A percentile compares a stretch with the other conserved stretches of the same genome.
Conservation (phyloP, 129 eudicot genomes). For the Centaurea solstitialis region DNA sequence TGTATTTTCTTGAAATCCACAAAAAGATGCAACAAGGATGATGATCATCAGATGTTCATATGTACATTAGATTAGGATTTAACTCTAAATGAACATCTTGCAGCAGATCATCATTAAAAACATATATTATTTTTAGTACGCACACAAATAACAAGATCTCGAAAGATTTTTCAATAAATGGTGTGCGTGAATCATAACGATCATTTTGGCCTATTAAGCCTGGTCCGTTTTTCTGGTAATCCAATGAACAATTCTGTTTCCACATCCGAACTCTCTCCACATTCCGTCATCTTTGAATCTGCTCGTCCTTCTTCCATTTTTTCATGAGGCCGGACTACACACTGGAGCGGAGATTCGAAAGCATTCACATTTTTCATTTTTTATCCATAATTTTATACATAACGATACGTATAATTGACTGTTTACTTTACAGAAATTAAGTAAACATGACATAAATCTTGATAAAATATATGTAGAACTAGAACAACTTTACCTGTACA, state of each 20-base stretch:
- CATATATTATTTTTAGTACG: neutral
- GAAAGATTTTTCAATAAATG: neutral
- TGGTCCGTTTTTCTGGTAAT: slow-evolving; percentile 33
- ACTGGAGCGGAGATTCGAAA: slow-evolving; percentile 44
- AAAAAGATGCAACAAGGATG: slow-evolving; percentile 7
- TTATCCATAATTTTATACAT: slow-evolving; percentile 38
- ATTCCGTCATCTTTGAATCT: slow-evolving; percentile 41
- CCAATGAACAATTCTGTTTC: slow-evolving; percentile 72
- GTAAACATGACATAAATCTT: neutral
- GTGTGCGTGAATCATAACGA: neutral
- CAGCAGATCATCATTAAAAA: slow-evolving; percentile 4
- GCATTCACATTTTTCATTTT: neutral
- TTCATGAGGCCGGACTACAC: slow-evolving; percentile 24
- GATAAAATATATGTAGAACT: neutral
- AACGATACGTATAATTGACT: slow-evolving; percentile 28
- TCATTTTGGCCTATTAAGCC: slow-evolving; percentile 10
- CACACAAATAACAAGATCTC: slow-evolving; percentile 14
- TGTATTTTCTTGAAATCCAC: slow-evolving; percentile 14
- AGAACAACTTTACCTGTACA: slow-evolving; percentile 55
- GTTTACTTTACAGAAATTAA: slow-evolving; percentile 21
- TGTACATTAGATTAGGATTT: slow-evolving; percentile 22
- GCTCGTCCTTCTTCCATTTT: slow-evolving; percentile 31
- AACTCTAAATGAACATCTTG: slow-evolving; percentile 12
- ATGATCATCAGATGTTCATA: slow-evolving; percentile 1
- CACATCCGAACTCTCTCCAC: slow-evolving; percentile 70